These are phyloP conservation scores for Raffaelea arxii DNA, from an alignment of 2,329 filamentous ascomycete genomes.

Conservation along the genomic window DNA sequence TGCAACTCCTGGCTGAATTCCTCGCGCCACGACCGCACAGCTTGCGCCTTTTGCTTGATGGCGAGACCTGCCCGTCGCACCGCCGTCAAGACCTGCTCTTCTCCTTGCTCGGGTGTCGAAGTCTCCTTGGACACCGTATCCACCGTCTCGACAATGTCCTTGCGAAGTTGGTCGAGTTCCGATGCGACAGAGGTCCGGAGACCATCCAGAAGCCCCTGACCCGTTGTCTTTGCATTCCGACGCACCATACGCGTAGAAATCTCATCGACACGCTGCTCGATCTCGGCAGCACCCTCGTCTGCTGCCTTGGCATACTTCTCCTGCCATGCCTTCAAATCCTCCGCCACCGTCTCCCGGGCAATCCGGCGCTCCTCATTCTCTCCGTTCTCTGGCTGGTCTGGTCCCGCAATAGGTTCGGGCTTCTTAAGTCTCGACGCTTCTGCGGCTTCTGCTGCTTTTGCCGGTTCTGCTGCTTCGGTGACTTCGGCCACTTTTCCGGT, in stretches of 20 bases:
- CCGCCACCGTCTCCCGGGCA: slow-evolving; percentile 57
- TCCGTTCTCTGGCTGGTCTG: slow-evolving; percentile 35
- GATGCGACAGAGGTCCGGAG: slow-evolving; percentile 58
- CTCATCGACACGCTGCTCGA: slow-evolving; percentile 59
- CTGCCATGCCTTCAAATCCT: slow-evolving; percentile 79
- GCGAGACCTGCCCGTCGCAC: slow-evolving; percentile 60
- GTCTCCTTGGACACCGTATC: slow-evolving; percentile 39
- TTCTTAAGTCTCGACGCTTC: slow-evolving; percentile 7
- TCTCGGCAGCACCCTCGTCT: slow-evolving; percentile 66
- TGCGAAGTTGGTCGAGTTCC: slow-evolving; percentile 56
- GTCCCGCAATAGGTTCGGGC: slow-evolving; percentile 28
- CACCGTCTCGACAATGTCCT: slow-evolving; percentile 50
- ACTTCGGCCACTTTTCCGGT: slow-evolving; percentile 20
- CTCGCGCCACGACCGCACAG: slow-evolving; percentile 67
- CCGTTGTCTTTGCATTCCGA: slow-evolving; percentile 55
- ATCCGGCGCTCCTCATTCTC: slow-evolving; percentile 47
- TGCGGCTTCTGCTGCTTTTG: slow-evolving; percentile 9
- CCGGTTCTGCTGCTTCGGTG: slow-evolving; percentile 17
- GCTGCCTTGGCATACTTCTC: slow-evolving; percentile 77
- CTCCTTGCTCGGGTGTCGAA: slow-evolving; percentile 21
- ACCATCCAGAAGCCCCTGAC: slow-evolving; percentile 55
- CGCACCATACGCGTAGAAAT: slow-evolving; percentile 46
- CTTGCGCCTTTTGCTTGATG: slow-evolving; percentile 69
- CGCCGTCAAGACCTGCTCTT: slow-evolving; percentile 32
- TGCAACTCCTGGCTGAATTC: slow-evolving; percentile 61